Percentiles rank a stretch among this genome's conserved stretches.
Evolutionary conservation across 129 eudicot species (phyloP).

Genomic region (Centella asiatica): DNA sequence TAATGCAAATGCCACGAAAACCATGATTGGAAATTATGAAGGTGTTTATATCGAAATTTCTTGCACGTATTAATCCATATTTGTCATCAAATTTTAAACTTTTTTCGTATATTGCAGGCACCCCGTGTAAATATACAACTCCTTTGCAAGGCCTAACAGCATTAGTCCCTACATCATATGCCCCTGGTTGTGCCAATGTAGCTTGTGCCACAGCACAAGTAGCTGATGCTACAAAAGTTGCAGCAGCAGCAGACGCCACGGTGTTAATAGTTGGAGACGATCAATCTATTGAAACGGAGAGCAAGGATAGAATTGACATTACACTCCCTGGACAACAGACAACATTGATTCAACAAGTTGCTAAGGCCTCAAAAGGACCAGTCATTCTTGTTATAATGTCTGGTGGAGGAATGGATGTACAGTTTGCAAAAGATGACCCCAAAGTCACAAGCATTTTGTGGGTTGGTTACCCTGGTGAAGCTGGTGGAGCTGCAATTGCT

Average conservation of each 20-base stretch:
- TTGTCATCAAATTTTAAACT: neutral
- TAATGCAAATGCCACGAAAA: slow-evolving; percentile 73
- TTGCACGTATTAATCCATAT: neutral
- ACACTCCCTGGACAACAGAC: slow-evolving; percentile 91
- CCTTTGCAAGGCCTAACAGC: slow-evolving; percentile 83
- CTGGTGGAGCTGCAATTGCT: slow-evolving; percentile 95
- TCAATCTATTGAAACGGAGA: slow-evolving; percentile 75
- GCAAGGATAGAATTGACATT: slow-evolving; percentile 53
- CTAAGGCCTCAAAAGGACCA: slow-evolving; percentile 76
- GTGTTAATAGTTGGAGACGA: slow-evolving; percentile 74
- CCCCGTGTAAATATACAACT: slow-evolving; percentile 75
- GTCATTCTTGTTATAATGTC: slow-evolving; percentile 95
- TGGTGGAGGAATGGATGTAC: slow-evolving; percentile 89
- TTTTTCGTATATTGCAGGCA: slow-evolving; percentile 33
- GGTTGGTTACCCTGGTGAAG: slow-evolving; percentile 97
- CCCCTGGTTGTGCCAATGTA: slow-evolving; percentile 61
- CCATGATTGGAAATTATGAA: slow-evolving; percentile 92
- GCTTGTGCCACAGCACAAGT: slow-evolving; percentile 57
- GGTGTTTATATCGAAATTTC: slow-evolving; percentile 29
- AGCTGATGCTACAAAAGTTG: slow-evolving; percentile 61
- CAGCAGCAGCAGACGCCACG: slow-evolving; percentile 77
- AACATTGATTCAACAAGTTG: slow-evolving; percentile 45
- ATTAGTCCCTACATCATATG: slow-evolving; percentile 43
- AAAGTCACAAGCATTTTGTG: slow-evolving; percentile 76
- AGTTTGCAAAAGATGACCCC: slow-evolving; percentile 70